Evolutionary conservation across 805 yeast genomes (phyloP).

Genomic region (Cyberlindnera misumaiensis): DNA sequence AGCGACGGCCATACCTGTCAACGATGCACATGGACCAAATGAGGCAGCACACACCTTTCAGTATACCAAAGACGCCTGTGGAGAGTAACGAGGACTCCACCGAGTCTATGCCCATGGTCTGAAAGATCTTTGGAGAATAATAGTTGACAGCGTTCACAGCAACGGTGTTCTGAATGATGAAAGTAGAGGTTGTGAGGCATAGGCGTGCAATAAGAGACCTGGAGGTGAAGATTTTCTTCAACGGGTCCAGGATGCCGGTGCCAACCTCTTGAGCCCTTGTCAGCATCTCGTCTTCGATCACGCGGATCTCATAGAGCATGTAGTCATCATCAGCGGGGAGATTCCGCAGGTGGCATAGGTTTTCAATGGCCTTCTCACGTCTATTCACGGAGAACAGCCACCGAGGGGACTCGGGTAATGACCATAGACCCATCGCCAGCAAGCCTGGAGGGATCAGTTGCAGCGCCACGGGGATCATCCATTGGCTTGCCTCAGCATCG

Average conservation of each 20-base stretch:
- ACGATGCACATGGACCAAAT: slow-evolving; percentile 40
- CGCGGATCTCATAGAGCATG: slow-evolving; percentile 33
- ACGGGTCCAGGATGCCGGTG: slow-evolving; percentile 34
- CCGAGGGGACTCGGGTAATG: slow-evolving; percentile 41
- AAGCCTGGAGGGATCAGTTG: slow-evolving; percentile 40
- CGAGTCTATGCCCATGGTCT: slow-evolving; percentile 41
- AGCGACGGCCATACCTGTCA: slow-evolving; percentile 40
- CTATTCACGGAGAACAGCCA: slow-evolving; percentile 32
- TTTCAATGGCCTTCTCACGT: slow-evolving; percentile 27
- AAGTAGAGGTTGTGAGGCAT: slow-evolving; percentile 31
- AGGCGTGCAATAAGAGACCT: slow-evolving; percentile 29
- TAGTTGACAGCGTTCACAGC: slow-evolving; percentile 47
- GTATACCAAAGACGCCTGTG: slow-evolving; percentile 47
- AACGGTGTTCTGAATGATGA: slow-evolving; percentile 38
- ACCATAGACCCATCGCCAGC: slow-evolving; percentile 31
- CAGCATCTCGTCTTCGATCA: slow-evolving; percentile 23
- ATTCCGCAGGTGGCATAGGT: slow-evolving; percentile 32
- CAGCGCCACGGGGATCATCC: slow-evolving; percentile 43
- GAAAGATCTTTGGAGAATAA: slow-evolving; percentile 46
- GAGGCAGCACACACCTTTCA: slow-evolving; percentile 38
- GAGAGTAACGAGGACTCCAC: slow-evolving; percentile 40
- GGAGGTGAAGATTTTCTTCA: slow-evolving; percentile 28
- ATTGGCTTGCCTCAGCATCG: slow-evolving; percentile 30
- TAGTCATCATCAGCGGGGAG: slow-evolving; percentile 33
- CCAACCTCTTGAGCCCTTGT: slow-evolving; percentile 25